A percentile compares a stretch with the other conserved stretches of the same genome.
Conservation (phyloP, 306 rosid species). For the Hippophae gyantsensis region DNA sequence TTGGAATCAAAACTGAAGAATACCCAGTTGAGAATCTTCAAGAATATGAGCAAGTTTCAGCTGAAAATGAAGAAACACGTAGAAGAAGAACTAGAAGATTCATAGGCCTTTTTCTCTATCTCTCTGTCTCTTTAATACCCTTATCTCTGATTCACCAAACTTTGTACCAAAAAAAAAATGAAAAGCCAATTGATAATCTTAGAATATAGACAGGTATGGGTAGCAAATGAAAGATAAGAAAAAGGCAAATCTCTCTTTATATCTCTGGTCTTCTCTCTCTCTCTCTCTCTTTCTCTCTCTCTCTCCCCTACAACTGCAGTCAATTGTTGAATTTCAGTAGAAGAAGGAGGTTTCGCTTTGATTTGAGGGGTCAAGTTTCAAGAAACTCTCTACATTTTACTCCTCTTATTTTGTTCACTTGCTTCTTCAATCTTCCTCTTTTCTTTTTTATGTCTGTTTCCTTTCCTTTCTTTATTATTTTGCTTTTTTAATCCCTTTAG, state of each 20-base stretch:
- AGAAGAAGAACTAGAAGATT: slow-evolving; percentile 3
- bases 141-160: slow-evolving; percentile 13
- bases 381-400: not conserved
- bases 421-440: not conserved
- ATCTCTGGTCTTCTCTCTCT: slow-evolving; percentile 15
- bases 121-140: not conserved
- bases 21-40: slow-evolving; percentile 12
- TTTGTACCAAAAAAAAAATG: not conserved
- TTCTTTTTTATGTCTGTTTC: not conserved
- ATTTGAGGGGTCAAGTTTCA: slow-evolving; percentile 11
- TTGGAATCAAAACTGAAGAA: slow-evolving; percentile 13
- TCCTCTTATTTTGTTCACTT: not conserved
- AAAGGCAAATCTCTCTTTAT: slow-evolving; percentile 16
- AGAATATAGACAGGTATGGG: slow-evolving; percentile 16
- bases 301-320: slow-evolving; percentile 10
- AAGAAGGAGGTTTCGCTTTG: slow-evolving; percentile 11
- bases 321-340: slow-evolving; percentile 20
- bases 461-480: not conserved
- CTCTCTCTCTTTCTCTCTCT: slow-evolving; percentile 4
- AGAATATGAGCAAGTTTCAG: slow-evolving; percentile 5
- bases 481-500: no score
- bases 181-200: slow-evolving; percentile 12
- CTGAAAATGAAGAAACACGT: slow-evolving; percentile 7
- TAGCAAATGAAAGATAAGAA: slow-evolving; percentile 16
- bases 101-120: slow-evolving; percentile 12